These are phyloP conservation scores for Leccinum aurantiacum DNA, from an alignment of 768 basidiomycete genomes.

Conservation along the genomic window DNA sequence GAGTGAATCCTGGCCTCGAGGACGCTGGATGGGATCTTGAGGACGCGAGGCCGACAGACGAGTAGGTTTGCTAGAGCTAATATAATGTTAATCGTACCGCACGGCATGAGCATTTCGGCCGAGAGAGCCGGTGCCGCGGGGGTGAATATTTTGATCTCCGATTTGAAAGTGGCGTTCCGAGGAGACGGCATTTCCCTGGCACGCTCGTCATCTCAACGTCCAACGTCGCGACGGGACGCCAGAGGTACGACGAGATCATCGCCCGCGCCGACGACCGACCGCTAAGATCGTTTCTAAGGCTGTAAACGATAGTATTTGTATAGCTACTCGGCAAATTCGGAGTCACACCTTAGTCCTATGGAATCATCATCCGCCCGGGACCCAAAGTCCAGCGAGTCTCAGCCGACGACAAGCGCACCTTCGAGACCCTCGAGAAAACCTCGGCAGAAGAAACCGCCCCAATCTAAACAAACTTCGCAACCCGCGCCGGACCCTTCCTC, in stretches of 20 bases:
- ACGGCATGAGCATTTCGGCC: constrained; percentile 2
- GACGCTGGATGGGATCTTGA: constrained; percentile 30
- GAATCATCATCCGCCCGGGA: constrained; percentile 51
- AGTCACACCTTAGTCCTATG: constrained; percentile 37
- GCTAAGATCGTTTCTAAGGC: constrained; percentile 10
- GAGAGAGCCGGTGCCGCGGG: constrained; percentile 17
- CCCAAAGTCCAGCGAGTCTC: constrained; percentile 39
- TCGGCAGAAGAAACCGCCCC: constrained; percentile 53
- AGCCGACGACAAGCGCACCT: constrained; percentile 41
- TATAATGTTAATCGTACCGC: background rate
- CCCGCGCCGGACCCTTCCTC: constrained; percentile 22
- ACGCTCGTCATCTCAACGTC: constrained; percentile 14
- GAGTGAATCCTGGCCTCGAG: constrained; percentile 67
- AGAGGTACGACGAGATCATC: constrained; percentile 21
- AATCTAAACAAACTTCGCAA: constrained; percentile 22
- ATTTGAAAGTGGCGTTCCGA: constrained; percentile 20
- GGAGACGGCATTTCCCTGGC: constrained; percentile 31
- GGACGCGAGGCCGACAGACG: constrained; percentile 13
- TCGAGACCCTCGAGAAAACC: constrained; percentile 44
- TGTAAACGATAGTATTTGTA: constrained; percentile 15
- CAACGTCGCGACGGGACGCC: constrained; percentile 13
- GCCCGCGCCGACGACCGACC: constrained; percentile 8
- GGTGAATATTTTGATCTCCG: constrained; percentile 26
- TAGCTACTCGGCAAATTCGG: constrained; percentile 34
- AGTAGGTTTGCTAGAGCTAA: constrained; percentile 9